Evolutionary conservation across 1,284 basidiomycete species (phyloP), one percentile per base, ranked within the genome.

Genomic region (Malassezia cuniculi): DNA sequence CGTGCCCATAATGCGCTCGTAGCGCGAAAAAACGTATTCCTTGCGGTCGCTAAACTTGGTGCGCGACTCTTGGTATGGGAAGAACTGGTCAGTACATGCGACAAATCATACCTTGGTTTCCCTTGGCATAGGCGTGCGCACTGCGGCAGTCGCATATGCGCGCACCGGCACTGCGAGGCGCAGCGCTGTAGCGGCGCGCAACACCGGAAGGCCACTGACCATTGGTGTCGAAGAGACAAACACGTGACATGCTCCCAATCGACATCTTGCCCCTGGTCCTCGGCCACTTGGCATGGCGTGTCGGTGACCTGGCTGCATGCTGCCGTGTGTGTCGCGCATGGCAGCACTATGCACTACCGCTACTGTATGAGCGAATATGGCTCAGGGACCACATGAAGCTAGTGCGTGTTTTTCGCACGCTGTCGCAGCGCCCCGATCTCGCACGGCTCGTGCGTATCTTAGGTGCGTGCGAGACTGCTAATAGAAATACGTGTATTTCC

Each of bases 381-480:
- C 48, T 65, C n/a, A 50, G 60, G 12, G 53, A 63, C 27, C 60
- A 63, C 25, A 47, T 34, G 7, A 50, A 55, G 12, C 50, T 65
- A 15, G 34, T 48, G 29, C 50, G 49, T 12, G 55, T 63, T 3
- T 63, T 63, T 32, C 33, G 25, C 11, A 47, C 52, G 10, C 48
- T 65, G 5, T 50, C 46, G 12, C 17, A 25, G 11, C 39, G 39
- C 9, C 45, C 47, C 22, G 32, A 51, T 3, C 48, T 59, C 2
- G 54, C 54, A 15, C 36, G 37, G n/a, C 41, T 50, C 6, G 46
- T 63, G 27, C 42, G 34, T 12, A 44, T 58, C 19, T 21, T 64
- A n/a, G 54, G 32, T 46, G 31, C 11, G 41, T 41, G 8, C 6
- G 16, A 18, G 31, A 10, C 8, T 9, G 26, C 22, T 11, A 12